phyloP scores from a whole-genome alignment of 306 rosid genomes.

The Albizia julibrissin region DNA sequence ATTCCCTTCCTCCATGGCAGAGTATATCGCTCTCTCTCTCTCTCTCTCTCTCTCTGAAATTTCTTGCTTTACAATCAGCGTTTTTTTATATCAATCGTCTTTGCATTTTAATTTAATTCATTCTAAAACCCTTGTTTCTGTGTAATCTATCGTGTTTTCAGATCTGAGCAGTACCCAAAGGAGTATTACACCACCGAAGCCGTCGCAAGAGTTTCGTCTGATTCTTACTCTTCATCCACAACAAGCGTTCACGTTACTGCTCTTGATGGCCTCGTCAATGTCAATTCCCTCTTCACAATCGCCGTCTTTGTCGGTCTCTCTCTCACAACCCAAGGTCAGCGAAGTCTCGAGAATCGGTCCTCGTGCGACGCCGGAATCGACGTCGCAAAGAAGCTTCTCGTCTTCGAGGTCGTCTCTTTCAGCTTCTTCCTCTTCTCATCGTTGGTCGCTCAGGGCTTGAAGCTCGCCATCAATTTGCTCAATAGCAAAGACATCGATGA shows the following conservation, averaged over 20 bases:
- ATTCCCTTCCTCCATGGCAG: slow-evolving; percentile 30
- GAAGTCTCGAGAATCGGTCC: slow-evolving; percentile 57
- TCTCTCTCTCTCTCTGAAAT: neutral
- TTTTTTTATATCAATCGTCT: neutral
- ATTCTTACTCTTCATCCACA: slow-evolving; percentile 46
- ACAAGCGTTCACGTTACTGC: slow-evolving; percentile 96
- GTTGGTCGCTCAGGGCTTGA: slow-evolving; percentile 80
- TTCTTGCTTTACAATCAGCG: neutral
- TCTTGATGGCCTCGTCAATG: slow-evolving; percentile 84
- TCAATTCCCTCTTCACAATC: slow-evolving; percentile 89
- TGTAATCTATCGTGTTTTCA: slow-evolving; percentile 21
- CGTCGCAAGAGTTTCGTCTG: slow-evolving; percentile 23
- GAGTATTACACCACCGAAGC: slow-evolving; percentile 26
- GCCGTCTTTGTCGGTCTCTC: slow-evolving; percentile 96
- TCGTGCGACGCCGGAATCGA: slow-evolving; percentile 70
- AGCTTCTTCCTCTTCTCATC: slow-evolving; percentile 92
- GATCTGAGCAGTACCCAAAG: slow-evolving; percentile 66
- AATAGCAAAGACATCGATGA: slow-evolving; percentile 83
- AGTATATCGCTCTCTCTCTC: neutral
- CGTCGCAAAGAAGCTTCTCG: slow-evolving; percentile 73
- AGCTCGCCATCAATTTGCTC: slow-evolving; percentile 80
- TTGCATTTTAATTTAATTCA: neutral
- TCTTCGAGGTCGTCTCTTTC: slow-evolving; percentile 86
- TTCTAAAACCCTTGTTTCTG: neutral
- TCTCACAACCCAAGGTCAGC: slow-evolving; percentile 61